Conservation (phyloP, 805 yeast genomes). For the Myxozyma sirexii region DNA sequence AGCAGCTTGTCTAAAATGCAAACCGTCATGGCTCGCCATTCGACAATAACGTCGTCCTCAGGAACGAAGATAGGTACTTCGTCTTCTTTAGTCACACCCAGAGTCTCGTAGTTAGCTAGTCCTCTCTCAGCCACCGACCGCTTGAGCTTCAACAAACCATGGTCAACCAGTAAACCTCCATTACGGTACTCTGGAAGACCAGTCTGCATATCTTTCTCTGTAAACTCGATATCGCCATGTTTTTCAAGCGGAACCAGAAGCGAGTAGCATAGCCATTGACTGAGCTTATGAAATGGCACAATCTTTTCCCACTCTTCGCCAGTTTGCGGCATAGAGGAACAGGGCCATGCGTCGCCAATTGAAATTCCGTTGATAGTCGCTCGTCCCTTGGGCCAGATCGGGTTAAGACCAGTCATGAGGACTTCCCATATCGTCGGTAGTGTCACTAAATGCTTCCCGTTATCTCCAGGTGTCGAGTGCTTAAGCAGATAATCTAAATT, state of each 20-base stretch:
- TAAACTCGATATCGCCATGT: conserved; percentile 14
- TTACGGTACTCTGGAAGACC: conserved; percentile 66
- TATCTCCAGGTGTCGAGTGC: conserved; percentile 23
- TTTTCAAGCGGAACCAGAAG: conserved; percentile 55
- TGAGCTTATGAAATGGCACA: conserved; percentile 65
- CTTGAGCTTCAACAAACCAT: conserved; percentile 55
- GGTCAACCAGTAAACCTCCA: conserved; percentile 65
- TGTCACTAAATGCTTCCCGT: conserved; percentile 44
- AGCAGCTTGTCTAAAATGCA: conserved; percentile 58
- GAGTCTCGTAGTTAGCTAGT: conserved; percentile 42
- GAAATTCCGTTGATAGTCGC: conserved; percentile 53
- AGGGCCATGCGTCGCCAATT: conserved; percentile 66
- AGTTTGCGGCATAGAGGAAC: conserved; percentile 36
- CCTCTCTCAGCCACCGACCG: conserved; percentile 48
- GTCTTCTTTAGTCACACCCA: conserved; percentile 25
- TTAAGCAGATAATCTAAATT: conserved; percentile 49
- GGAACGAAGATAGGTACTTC: conserved; percentile 56
- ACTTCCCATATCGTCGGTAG: conserved; percentile 56
- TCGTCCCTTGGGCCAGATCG: conserved; percentile 61
- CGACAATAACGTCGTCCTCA: conserved; percentile 62
- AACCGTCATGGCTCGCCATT: conserved; percentile 67
- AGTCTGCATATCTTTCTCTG: conserved; percentile 45
- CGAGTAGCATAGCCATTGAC: conserved; percentile 70
- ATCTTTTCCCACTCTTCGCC: conserved; percentile 48
- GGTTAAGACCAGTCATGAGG: conserved; percentile 57